phyloP scores from a whole-genome alignment of 2,329 filamentous ascomycete species.

The Cladosporium sp. region DNA sequence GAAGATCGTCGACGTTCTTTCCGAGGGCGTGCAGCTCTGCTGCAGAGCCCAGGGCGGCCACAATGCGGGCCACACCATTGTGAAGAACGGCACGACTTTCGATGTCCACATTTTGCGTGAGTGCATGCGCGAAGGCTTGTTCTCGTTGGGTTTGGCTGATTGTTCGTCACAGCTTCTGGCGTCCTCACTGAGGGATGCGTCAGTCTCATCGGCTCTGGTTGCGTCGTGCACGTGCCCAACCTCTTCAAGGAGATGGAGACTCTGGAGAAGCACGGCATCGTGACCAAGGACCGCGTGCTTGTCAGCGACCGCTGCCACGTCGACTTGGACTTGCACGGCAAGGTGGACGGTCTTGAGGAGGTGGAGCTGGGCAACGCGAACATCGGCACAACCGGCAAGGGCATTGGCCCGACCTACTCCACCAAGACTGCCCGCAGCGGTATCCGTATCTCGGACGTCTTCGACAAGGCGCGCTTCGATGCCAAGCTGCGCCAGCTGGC shows the following conservation, averaged over 20 bases:
- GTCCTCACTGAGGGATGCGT: conserved; percentile 64
- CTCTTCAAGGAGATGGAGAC: conserved; percentile 61
- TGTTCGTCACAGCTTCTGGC: conserved; percentile 50
- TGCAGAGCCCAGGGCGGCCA: conserved; percentile 55
- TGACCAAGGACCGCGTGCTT: conserved; percentile 54
- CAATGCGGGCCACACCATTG: conserved; percentile 50
- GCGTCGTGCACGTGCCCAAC: conserved; percentile 61
- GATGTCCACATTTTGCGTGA: conserved; percentile 53
- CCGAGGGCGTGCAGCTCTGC: conserved; percentile 48
- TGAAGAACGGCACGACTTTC: conserved; percentile 41
- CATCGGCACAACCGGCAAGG: conserved; percentile 47
- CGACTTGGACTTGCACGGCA: conserved; percentile 58
- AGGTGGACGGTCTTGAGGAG: conserved; percentile 61
- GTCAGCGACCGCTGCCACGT: conserved; percentile 60
- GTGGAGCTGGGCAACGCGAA: conserved; percentile 45
- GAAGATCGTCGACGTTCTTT: conserved; percentile 48
- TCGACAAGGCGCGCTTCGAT: conserved; percentile 61
- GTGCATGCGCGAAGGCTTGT: conserved; percentile 11
- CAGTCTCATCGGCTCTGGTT: conserved; percentile 63
- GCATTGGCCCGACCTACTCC: conserved; percentile 52
- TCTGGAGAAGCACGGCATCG: conserved; percentile 55
- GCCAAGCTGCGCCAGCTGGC: conserved; percentile 57
- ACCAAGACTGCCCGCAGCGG: conserved; percentile 61
- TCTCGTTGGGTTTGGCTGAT: neutral
- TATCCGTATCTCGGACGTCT: conserved; percentile 61